Conservation (phyloP, 1,284 basidiomycete species). For the Veloboletus limbatus region DNA sequence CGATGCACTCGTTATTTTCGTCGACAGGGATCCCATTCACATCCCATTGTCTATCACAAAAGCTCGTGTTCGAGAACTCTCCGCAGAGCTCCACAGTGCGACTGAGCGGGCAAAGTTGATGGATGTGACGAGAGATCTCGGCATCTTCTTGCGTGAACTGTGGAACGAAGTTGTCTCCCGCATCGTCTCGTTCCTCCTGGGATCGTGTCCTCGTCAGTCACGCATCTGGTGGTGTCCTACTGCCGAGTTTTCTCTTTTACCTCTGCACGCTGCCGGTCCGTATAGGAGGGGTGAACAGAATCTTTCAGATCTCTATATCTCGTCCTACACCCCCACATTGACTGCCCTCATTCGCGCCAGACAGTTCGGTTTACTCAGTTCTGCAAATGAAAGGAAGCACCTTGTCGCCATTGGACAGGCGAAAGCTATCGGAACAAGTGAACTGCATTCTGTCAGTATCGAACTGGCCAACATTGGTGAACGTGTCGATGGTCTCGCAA, state of each 20-base stretch:
- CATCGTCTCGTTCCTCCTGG: constrained; percentile 16
- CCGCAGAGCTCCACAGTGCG: no score
- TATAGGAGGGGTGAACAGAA: constrained; percentile 2
- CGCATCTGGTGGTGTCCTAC: constrained; percentile 38
- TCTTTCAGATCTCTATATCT: constrained; percentile 2
- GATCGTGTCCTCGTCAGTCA: constrained; percentile 12
- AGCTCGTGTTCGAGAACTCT: no score
- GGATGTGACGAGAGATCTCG: background rate
- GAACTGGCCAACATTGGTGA: background rate
- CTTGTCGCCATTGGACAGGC: constrained; percentile 14
- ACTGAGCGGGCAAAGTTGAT: no score
- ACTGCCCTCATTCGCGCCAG: constrained; percentile 23
- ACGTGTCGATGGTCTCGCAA: background rate
- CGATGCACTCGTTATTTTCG: no score
- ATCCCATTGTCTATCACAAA: no score
- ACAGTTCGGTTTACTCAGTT: background rate
- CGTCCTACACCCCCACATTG: constrained; percentile 22
- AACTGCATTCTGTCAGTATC: background rate
- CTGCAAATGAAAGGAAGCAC: background rate
- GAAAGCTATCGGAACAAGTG: background rate
- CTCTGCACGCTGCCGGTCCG: constrained; percentile 26
- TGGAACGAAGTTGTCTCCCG: constrained; percentile 28
- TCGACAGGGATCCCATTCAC: no score
- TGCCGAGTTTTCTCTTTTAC: constrained; percentile 18
- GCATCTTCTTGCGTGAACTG: constrained; percentile 19